phyloP scores from a whole-genome alignment of 192 early-diverging fungal genomes.

The Spinellus fusiger region DNA sequence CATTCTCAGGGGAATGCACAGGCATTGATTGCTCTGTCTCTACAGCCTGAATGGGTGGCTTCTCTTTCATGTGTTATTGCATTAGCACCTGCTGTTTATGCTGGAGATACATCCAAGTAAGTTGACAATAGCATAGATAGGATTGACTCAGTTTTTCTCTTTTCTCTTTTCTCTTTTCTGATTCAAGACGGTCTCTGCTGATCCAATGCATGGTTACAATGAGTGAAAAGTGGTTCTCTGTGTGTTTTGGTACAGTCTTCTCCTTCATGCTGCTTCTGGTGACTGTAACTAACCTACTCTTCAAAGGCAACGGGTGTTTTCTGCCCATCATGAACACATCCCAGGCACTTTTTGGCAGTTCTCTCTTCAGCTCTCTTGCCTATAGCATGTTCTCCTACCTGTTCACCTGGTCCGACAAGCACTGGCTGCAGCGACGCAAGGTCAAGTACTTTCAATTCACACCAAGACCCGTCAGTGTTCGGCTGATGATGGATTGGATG shows the following conservation, averaged over 20 bases:
- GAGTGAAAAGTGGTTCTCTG: too few relatives aligned
- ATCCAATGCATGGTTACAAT: too few relatives aligned
- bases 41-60: conserved; percentile 68
- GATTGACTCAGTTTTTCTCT: neutral
- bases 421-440: conserved; percentile 40
- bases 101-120: conserved; percentile 9
- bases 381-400: conserved; percentile 49
- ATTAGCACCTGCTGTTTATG: conserved; percentile 66
- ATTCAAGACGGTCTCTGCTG: too few relatives aligned
- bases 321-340: conserved; percentile 37
- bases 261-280: neutral
- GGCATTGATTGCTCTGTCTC: conserved; percentile 79
- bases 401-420: conserved; percentile 43
- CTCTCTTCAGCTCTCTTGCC: conserved; percentile 28
- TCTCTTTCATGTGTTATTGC: conserved; percentile 88
- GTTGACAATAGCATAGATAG: neutral
- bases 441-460: conserved; percentile 48
- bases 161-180: too few relatives aligned
- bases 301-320: conserved; percentile 23
- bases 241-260: too few relatives aligned
- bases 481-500: conserved; percentile 20
- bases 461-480: conserved; percentile 28
- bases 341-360: conserved; percentile 21
- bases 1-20: conserved; percentile 93
- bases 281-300: neutral